A percentile compares a stretch with the other conserved stretches of the same genome.
Evolutionary conservation across 805 yeast genomes (phyloP).

Genomic region (Wickerhamiella musiphila): DNA sequence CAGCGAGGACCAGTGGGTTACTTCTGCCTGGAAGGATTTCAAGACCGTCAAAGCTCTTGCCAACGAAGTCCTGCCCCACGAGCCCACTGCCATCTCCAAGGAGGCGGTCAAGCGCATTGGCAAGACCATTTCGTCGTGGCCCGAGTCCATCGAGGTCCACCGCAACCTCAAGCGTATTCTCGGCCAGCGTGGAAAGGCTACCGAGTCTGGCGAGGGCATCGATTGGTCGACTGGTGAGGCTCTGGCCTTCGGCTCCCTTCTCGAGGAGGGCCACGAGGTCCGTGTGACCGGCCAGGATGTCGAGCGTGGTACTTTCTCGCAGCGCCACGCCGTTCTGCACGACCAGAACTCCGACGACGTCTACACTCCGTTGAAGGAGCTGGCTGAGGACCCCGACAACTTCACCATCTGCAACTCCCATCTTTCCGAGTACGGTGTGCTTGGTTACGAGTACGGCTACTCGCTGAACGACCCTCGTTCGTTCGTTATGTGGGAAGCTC

Average conservation of each 20-base stretch:
- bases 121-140: constrained; percentile 60
- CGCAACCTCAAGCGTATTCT: constrained; percentile 91
- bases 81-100: constrained; percentile 81
- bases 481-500: constrained; percentile 97
- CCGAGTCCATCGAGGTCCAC: constrained; percentile 76
- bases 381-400: constrained; percentile 66
- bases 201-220: constrained; percentile 79
- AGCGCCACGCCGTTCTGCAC: constrained; percentile 96
- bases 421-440: constrained; percentile 94
- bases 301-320: constrained; percentile 99
- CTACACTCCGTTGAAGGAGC: constrained; percentile 70
- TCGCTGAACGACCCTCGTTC: constrained; percentile 96
- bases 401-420: constrained; percentile 88
- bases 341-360: constrained; percentile 78
- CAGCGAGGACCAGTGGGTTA: constrained; percentile 86
- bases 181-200: constrained; percentile 68
- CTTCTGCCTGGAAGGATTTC: constrained; percentile 98
- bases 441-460: constrained; percentile 99
- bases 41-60: constrained; percentile 95
- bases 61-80: constrained; percentile 85
- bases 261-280: constrained; percentile 85
- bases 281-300: constrained; percentile 99
- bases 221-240: constrained; percentile 99
- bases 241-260: constrained; percentile 85
- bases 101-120: constrained; percentile 63